Evolutionary conservation across 768 basidiomycete species (phyloP).

Genomic region (Candolleomyces eurysporus): DNA sequence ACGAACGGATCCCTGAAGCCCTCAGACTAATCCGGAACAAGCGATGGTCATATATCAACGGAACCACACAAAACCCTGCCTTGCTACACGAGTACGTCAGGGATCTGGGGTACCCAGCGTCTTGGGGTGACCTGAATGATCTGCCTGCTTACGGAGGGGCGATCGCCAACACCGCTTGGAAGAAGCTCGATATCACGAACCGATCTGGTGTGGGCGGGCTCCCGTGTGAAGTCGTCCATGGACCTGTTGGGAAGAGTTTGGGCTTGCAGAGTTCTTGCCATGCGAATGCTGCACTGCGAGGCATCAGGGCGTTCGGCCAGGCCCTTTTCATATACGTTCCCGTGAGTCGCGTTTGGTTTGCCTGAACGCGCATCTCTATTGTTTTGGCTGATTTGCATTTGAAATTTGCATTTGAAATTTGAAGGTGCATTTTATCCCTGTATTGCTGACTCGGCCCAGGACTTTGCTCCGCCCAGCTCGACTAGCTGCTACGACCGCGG

Average conservation of each 20-base stretch:
- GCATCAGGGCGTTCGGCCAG: conserved; percentile 55
- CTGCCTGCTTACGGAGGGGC: conserved; percentile 65
- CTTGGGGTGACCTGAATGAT: conserved; percentile 60
- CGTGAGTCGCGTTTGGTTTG: conserved; percentile 37
- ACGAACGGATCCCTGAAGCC: conserved; percentile 52
- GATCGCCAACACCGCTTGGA: conserved; percentile 53
- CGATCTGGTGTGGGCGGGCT: conserved; percentile 62
- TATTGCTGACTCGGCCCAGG: conserved; percentile 57
- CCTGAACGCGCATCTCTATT: too few species aligned
- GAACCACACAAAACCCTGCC: conserved; percentile 35
- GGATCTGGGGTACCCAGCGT: conserved; percentile 55
- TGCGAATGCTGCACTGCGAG: conserved; percentile 55
- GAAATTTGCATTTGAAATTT: too few species aligned
- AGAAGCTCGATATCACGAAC: conserved; percentile 48
- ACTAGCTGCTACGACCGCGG: conserved; percentile 41
- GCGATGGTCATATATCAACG: conserved; percentile 57
- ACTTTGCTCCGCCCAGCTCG: conserved; percentile 45
- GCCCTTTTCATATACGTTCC: conserved; percentile 70
- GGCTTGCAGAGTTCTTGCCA: conserved; percentile 57
- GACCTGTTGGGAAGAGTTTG: conserved; percentile 42
- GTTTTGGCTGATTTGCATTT: neutral
- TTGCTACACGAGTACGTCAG: conserved; percentile 45
- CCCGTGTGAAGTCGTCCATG: conserved; percentile 76
- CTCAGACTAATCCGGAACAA: conserved; percentile 54
- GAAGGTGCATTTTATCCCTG: conserved; percentile 70